Percentiles rank a stretch among this genome's conserved stretches.
Conservation (phyloP, 2,329 filamentous ascomycete genomes). For the Diaporthe ampelina region DNA sequence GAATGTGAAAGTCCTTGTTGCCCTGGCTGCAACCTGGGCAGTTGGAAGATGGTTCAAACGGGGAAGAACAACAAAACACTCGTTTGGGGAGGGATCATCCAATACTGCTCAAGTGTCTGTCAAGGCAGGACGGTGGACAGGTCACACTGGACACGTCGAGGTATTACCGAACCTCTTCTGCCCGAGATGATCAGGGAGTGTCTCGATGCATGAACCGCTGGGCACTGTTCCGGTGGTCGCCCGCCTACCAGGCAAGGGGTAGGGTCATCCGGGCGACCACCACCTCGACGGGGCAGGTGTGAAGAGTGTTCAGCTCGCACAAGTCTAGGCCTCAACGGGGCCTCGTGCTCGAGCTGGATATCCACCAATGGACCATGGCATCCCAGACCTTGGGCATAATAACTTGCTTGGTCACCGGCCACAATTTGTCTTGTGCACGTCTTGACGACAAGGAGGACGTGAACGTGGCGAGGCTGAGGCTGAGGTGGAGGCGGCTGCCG, state of each 20-base stretch:
- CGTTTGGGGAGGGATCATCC: neutral
- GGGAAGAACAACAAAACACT: neutral
- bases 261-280: conserved; percentile 18
- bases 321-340: conserved; percentile 30
- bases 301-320: conserved; percentile 25
- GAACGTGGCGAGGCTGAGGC: neutral
- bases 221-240: neutral
- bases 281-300: neutral
- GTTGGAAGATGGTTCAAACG: neutral
- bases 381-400: neutral
- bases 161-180: neutral
- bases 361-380: neutral
- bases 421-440: neutral
- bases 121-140: neutral
- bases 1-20: neutral
- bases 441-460: neutral
- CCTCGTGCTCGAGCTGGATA: neutral
- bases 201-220: conserved; percentile 1
- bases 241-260: conserved; percentile 19
- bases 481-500: too few relatives aligned
- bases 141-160: neutral
- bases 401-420: neutral
- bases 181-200: conserved; percentile 17
- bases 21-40: neutral
- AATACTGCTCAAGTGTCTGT: neutral